Base-by-base conservation (phyloP, 2,329 filamentous ascomycete genomes). In the Metarhizium anisopliae region DNA sequence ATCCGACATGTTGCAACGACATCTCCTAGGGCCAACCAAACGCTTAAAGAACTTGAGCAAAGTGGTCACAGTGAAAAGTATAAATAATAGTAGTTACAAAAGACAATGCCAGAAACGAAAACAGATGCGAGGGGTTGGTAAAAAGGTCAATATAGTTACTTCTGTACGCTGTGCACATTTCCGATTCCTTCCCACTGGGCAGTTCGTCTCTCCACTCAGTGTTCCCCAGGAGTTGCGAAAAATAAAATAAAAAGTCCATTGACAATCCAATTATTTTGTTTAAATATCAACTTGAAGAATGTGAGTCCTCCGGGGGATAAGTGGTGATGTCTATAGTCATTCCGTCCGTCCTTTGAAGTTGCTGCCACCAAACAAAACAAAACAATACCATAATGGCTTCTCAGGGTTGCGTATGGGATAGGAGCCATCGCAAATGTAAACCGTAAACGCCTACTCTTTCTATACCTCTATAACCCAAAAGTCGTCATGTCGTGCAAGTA, bases 371-470 rank as follows among this genome's bases (percentile, higher is more conserved):
- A 51, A 53, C 45, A 53, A 20, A 52, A 56, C 47, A 47, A 51
- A 43, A 51, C 53, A 43, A 51, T 49, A 52, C 10, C 18, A 25
- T 10, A 18, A 40, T 36, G 50, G 36, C 50, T 30, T 47, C 36
- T 30, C 51, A 25, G 47, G 18, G 5, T 16, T 29, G 47, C 16
- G 18, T 29, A 51, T 47, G 29, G 29, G 20, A 54, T 35, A 29
- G 50, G 55, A 59, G 53, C 58, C 55, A 55, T 53, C 47, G 53
- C 58, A 53, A 57, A 47, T 54, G 52, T 62, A 60, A 61, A 59
- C 64, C 63, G 55, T 66, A 61, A 72, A 72, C 71, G 70, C 71
- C 71, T 59, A 63, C 64, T 67, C 68, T 63, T 61, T 72, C 68
- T 72, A 70, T 70, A 59, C 63, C 62, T 73, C 67, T 72, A 73